A percentile compares a stretch with the other conserved stretches of the same genome.
phyloP scores from a whole-genome alignment of 176 grass and related monocot species.

The Aegilops speltoides region DNA sequence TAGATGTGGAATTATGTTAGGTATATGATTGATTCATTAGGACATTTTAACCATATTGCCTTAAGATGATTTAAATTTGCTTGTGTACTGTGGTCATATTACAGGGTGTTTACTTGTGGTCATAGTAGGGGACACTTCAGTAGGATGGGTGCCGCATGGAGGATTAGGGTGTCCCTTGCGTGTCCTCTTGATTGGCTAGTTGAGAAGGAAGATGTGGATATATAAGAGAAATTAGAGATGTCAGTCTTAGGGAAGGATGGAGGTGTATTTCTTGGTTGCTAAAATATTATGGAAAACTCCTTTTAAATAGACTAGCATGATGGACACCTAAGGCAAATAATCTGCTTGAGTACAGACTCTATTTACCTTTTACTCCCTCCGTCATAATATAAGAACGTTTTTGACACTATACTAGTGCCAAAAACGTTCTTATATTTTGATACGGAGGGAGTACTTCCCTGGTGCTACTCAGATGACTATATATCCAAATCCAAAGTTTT shows the following conservation, averaged over 20 bases:
- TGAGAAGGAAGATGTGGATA: neutral
- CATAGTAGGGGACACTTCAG: neutral
- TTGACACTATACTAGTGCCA: too few relatives aligned
- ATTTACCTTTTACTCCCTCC: neutral
- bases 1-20: too few relatives aligned
- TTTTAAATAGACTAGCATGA: too few relatives aligned
- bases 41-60: neutral
- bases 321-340: too few relatives aligned
- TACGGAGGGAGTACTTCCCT: too few relatives aligned
- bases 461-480: neutral
- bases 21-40: neutral
- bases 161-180: neutral
- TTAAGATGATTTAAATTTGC: neutral
- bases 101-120: neutral
- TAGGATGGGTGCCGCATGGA: neutral
- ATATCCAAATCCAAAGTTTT: neutral
- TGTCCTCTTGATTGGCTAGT: neutral
- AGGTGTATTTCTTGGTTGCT: neutral
- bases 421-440: too few relatives aligned
- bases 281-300: neutral
- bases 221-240: neutral
- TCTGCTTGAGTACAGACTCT: neutral
- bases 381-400: too few relatives aligned
- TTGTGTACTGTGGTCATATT: neutral
- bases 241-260: neutral